Evolutionary conservation across 192 early-diverging fungal genomes (phyloP).

Genomic region (Backusella morwellensis): DNA sequence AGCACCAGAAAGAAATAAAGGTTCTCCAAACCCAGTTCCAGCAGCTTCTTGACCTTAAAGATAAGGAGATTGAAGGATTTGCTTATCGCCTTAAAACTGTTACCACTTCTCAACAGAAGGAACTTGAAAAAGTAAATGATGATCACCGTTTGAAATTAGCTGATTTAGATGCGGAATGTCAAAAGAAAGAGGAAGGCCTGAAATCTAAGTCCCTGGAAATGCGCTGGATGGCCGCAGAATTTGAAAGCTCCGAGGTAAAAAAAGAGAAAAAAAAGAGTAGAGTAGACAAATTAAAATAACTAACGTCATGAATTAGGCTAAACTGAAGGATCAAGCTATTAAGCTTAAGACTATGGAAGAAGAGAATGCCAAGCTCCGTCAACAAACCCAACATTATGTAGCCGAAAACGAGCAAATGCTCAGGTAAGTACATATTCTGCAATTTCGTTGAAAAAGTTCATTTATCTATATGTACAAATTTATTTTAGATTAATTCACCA

Average conservation of each 20-base stretch:
- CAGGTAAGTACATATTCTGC: conserved; percentile 6
- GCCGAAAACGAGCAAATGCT: conserved; percentile 10
- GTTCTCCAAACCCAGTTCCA: conserved; percentile 27
- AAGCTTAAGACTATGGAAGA: conserved; percentile 3
- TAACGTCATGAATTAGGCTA: neutral
- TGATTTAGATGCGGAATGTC: conserved; percentile 25
- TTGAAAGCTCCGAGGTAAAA: conserved; percentile 35
- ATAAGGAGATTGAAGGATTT: conserved; percentile 32
- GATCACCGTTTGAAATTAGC: conserved; percentile 26
- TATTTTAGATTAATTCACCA: conserved; percentile 11
- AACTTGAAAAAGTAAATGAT: conserved; percentile 21
- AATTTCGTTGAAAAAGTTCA: neutral
- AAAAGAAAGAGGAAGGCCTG: conserved; percentile 27
- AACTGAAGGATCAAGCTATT: conserved; percentile 10
- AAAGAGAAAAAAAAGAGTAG: neutral
- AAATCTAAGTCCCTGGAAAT: conserved; percentile 36
- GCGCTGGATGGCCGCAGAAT: conserved; percentile 39
- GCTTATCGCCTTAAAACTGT: conserved; percentile 16
- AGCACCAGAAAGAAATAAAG: conserved; percentile 24
- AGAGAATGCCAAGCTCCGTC: conserved; percentile 10
- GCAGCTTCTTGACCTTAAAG: conserved; percentile 20
- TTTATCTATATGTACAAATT: neutral
- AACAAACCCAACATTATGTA: neutral
- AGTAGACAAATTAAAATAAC: neutral
- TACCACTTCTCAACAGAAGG: conserved; percentile 24